Evolutionary conservation across 1,284 basidiomycete genomes (phyloP).

Genomic region (Moesziomyces globuligerus): DNA sequence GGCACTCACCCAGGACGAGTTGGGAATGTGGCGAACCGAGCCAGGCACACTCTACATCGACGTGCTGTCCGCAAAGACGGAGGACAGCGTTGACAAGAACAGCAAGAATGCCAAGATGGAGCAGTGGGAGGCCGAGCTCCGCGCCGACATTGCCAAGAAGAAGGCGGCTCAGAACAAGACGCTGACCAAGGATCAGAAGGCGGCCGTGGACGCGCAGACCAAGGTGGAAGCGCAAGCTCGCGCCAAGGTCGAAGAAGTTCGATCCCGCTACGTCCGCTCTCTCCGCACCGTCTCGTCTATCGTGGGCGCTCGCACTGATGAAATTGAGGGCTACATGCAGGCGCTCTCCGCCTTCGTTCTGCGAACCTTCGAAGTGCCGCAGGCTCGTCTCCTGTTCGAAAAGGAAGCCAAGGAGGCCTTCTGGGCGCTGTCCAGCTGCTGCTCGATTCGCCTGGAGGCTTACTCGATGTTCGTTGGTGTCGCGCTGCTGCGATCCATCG

Average conservation of each 20-base stretch:
- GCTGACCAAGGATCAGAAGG: conserved; percentile 62
- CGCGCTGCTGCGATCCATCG: conserved; percentile 54
- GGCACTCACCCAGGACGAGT: conserved; percentile 50
- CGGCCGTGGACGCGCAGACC: conserved; percentile 59
- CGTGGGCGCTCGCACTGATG: conserved; percentile 48
- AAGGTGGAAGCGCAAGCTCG: conserved; percentile 56
- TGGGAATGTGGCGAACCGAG: conserved; percentile 62
- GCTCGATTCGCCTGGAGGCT: conserved; percentile 48
- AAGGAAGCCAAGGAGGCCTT: conserved; percentile 43
- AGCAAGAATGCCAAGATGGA: conserved; percentile 61
- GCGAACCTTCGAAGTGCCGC: conserved; percentile 30
- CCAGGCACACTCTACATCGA: conserved; percentile 58
- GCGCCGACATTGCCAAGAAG: conserved; percentile 63
- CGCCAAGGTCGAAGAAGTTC: conserved; percentile 47
- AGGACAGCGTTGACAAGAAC: conserved; percentile 39
- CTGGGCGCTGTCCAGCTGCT: conserved; percentile 52
- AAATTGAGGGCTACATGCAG: conserved; percentile 50
- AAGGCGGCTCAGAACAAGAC: conserved; percentile 59
- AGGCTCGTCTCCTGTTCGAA: conserved; percentile 44
- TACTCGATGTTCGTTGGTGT: conserved; percentile 52
- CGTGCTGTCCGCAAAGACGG: conserved; percentile 53
- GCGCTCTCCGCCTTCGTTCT: conserved; percentile 46
- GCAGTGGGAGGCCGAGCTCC: conserved; percentile 65
- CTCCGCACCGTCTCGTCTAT: conserved; percentile 49
- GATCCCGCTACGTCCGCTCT: conserved; percentile 37